phyloP scores from a whole-genome alignment of 306 rosid genomes.

The Calophaca sinica region DNA sequence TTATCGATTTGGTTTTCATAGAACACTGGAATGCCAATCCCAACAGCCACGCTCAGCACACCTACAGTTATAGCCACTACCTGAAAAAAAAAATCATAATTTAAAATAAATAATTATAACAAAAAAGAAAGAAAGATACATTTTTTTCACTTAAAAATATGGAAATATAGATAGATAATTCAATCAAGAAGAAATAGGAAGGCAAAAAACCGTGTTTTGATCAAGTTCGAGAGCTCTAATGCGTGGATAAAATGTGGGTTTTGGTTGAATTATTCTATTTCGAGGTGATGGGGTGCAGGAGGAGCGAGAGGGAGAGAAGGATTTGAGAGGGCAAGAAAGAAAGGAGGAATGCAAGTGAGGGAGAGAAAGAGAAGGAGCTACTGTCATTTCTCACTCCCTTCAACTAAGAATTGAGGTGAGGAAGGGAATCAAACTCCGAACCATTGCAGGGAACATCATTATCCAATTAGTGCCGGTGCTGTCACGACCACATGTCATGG shows the following conservation, averaged over 20 bases:
- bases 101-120: neutral
- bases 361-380: slow-evolving; percentile 61
- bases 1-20: slow-evolving; percentile 89
- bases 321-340: slow-evolving; percentile 69
- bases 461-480: slow-evolving; percentile 34
- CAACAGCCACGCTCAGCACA: slow-evolving; percentile 76
- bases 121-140: neutral
- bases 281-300: neutral
- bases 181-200: slow-evolving; percentile 1
- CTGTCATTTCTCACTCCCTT: slow-evolving; percentile 60
- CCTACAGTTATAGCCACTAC: slow-evolving; percentile 88
- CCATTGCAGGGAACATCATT: neutral
- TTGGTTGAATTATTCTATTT: slow-evolving; percentile 53
- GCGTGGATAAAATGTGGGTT: slow-evolving; percentile 69
- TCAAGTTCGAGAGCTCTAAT: slow-evolving; percentile 88
- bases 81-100: slow-evolving; percentile 46
- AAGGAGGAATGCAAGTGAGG: slow-evolving; percentile 72
- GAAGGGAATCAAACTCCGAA: neutral
- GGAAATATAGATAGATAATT: neutral
- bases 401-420: slow-evolving; percentile 25
- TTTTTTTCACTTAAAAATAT: too few species aligned
- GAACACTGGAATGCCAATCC: slow-evolving; percentile 89
- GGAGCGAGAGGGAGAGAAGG: slow-evolving; percentile 38
- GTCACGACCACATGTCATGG: slow-evolving; percentile 42
- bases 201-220: slow-evolving; percentile 78